These are phyloP conservation scores for Rosa multiflora DNA, from an alignment of 306 rosid species.

Conservation along the genomic window DNA sequence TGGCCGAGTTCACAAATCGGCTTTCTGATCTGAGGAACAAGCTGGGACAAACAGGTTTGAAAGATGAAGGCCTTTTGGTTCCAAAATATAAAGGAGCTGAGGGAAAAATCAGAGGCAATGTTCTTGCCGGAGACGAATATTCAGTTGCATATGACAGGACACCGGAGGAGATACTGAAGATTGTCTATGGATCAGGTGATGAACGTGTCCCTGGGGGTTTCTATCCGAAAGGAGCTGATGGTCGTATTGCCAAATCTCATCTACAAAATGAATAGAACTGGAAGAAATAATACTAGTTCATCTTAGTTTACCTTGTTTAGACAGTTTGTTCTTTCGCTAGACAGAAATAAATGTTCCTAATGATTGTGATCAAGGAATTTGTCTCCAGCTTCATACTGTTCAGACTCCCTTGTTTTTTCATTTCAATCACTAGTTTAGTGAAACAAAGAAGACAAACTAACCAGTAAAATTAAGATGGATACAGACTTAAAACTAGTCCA, in stretches of 20 bases:
- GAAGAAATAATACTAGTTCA: background rate
- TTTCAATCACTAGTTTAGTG: background rate
- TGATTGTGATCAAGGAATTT: background rate
- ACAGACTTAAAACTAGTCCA: background rate
- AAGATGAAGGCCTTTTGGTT: slow-evolving; percentile 78
- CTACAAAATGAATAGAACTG: background rate
- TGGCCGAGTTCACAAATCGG: slow-evolving; percentile 59
- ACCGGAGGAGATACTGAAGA: slow-evolving; percentile 68
- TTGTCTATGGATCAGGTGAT: slow-evolving; percentile 57
- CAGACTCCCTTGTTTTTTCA: background rate
- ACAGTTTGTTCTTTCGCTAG: background rate
- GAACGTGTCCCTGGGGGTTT: slow-evolving; percentile 71
- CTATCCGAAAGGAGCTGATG: slow-evolving; percentile 66
- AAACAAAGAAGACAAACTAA: background rate
- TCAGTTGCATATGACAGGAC: slow-evolving; percentile 60
- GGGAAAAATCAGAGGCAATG: slow-evolving; percentile 41
- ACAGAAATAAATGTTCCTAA: background rate
- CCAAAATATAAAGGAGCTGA: slow-evolving; percentile 42
- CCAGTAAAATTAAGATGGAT: background rate
- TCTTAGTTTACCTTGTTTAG: background rate
- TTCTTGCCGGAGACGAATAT: slow-evolving; percentile 51
- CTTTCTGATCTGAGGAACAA: slow-evolving; percentile 57
- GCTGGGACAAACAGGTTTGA: slow-evolving; percentile 52
- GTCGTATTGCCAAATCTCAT: slow-evolving; percentile 53
- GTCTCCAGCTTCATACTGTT: background rate